Evolutionary conservation across 805 yeast species (phyloP).

Genomic region (Debaryomyces hansenii): DNA sequence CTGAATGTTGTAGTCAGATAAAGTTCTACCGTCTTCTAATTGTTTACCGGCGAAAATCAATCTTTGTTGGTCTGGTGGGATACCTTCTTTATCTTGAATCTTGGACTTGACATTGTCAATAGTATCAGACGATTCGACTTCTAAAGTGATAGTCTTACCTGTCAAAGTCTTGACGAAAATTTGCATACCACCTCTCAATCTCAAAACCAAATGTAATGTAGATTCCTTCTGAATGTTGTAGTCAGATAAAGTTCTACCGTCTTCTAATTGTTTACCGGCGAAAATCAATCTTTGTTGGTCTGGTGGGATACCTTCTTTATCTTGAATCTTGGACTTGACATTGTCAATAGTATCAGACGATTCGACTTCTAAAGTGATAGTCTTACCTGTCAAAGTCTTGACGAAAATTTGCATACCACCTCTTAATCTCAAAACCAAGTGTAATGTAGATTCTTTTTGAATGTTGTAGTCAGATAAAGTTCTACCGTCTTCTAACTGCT

Average conservation of each 20-base stretch:
- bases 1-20: conserved; percentile 97
- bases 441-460: conserved; percentile 96
- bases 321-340: conserved; percentile 97
- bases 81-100: conserved; percentile 97
- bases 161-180: conserved; percentile 59
- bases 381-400: conserved; percentile 41
- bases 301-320: conserved; percentile 99
- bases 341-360: conserved; percentile 98
- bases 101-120: conserved; percentile 95
- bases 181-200: conserved; percentile 94
- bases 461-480: conserved; percentile 99
- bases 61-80: conserved; percentile 98
- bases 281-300: conserved; percentile 99
- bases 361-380: conserved; percentile 89
- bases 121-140: conserved; percentile 97
- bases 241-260: conserved; percentile 95
- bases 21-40: conserved; percentile 94
- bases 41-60: conserved; percentile 97
- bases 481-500: conserved; percentile 99
- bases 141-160: conserved; percentile 76
- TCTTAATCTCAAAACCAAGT: conserved; percentile 95
- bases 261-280: conserved; percentile 99
- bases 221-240: conserved; percentile 95
- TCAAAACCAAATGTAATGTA: conserved; percentile 88
- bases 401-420: conserved; percentile 69